These are phyloP conservation scores for Pyrrhoderma lamaoense DNA, from an alignment of 1,284 basidiomycete species.

Conservation along the genomic window DNA sequence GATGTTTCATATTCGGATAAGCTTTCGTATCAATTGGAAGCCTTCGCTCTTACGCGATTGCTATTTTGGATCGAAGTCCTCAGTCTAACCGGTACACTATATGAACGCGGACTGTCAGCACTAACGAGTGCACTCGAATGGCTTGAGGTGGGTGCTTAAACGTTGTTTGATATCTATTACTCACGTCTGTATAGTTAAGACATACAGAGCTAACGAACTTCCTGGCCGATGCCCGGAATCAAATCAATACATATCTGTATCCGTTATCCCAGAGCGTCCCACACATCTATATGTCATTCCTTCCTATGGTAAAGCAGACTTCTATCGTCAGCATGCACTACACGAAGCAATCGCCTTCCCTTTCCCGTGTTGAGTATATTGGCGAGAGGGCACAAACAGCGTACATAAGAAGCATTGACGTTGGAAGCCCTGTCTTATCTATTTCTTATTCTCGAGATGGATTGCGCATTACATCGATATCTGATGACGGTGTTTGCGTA, in stretches of 20 bases:
- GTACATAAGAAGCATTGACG: neutral
- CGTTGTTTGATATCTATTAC: neutral
- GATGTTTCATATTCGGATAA: neutral
- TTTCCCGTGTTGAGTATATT: neutral
- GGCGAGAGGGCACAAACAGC: neutral
- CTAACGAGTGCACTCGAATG: neutral
- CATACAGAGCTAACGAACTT: neutral
- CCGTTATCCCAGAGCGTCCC: neutral
- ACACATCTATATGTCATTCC: neutral
- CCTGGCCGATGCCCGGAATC: neutral
- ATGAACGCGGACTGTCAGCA: neutral
- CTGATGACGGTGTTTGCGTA: neutral
- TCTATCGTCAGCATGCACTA: neutral
- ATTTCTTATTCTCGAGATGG: neutral
- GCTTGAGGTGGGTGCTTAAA: neutral
- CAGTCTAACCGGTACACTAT: neutral
- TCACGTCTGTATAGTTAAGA: neutral
- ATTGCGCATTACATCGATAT: neutral
- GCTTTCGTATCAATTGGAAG: neutral
- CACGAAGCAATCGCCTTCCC: neutral
- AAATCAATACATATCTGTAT: neutral
- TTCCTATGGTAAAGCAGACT: neutral
- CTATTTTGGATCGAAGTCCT: conserved; percentile 5
- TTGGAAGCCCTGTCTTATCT: neutral
- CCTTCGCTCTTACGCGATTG: neutral